Conservation (phyloP, 768 basidiomycete genomes). For the Trichaptum fuscoviolaceum region DNA sequence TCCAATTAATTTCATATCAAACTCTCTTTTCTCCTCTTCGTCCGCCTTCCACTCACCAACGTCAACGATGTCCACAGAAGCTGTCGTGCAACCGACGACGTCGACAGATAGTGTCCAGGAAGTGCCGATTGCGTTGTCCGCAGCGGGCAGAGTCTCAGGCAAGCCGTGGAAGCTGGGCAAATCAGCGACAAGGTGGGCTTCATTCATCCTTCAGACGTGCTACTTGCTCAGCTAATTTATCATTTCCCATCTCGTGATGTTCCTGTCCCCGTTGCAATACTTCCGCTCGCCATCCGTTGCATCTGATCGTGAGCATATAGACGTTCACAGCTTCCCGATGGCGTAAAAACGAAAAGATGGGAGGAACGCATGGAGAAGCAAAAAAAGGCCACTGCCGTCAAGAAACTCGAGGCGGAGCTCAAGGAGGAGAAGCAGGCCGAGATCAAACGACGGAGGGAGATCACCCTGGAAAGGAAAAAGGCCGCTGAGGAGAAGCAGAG, state of each 20-base stretch:
- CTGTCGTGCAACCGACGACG: not conserved
- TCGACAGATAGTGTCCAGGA: not conserved
- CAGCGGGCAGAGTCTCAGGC: slow-evolving; percentile 62
- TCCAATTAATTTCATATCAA: not conserved
- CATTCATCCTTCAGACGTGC: not conserved
- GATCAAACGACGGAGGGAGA: slow-evolving; percentile 52
- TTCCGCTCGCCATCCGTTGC: slow-evolving; percentile 10
- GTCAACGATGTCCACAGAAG: not conserved
- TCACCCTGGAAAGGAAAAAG: slow-evolving; percentile 65
- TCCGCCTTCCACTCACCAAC: not conserved
- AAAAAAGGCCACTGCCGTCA: slow-evolving; percentile 60
- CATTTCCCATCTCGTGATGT: slow-evolving; percentile 2
- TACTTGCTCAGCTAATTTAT: not conserved
- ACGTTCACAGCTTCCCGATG: slow-evolving; percentile 61
- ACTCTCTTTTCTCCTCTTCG: not conserved
- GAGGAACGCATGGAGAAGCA: slow-evolving; percentile 65
- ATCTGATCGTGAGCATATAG: slow-evolving; percentile 28
- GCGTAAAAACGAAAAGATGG: slow-evolving; percentile 63
- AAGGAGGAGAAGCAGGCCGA: slow-evolving; percentile 75
- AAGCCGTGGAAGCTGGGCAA: slow-evolving; percentile 62
- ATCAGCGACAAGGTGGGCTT: slow-evolving; percentile 44
- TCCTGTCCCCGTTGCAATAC: slow-evolving; percentile 8
- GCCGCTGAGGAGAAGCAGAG: slow-evolving; percentile 68
- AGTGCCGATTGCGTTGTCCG: slow-evolving; percentile 46
- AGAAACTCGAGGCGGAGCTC: slow-evolving; percentile 67